These are phyloP conservation scores for Lactifluus echinatus DNA, from an alignment of 768 basidiomycete genomes.

Conservation along the genomic window DNA sequence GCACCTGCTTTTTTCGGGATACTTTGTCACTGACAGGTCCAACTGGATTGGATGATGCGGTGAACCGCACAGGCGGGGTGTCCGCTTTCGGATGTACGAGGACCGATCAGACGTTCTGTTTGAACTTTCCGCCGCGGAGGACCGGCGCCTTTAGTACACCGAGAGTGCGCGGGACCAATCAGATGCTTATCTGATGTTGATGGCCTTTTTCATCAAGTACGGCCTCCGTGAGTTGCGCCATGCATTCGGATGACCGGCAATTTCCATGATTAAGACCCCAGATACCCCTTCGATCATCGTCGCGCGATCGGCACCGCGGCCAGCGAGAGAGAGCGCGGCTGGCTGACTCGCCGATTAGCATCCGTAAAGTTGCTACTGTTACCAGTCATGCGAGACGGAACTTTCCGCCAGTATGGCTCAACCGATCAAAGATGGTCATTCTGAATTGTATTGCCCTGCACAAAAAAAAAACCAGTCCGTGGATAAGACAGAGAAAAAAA, in stretches of 20 bases:
- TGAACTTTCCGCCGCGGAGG: constrained; percentile 17
- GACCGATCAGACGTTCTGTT: constrained; percentile 22
- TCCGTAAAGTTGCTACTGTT: constrained; percentile 17
- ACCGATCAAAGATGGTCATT: constrained; percentile 11
- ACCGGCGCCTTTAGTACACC: constrained; percentile 12
- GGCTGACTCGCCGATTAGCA: constrained; percentile 15
- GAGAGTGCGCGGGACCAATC: constrained; percentile 17
- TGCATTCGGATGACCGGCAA: constrained; percentile 1
- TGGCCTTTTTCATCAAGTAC: constrained; percentile 14
- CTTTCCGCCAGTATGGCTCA: constrained; percentile 16
- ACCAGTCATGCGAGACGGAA: constrained; percentile 16
- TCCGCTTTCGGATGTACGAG: constrained; percentile 12
- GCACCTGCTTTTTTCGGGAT: constrained; percentile 6
- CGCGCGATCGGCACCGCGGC: constrained; percentile 19
- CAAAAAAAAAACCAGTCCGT: constrained; percentile 3
- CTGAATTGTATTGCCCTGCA: constrained; percentile 14
- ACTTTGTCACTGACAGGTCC: constrained; percentile 6
- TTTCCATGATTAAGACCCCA: constrained; percentile 11
- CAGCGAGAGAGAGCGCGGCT: constrained; percentile 11
- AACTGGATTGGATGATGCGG: not conserved
- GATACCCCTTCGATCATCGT: constrained; percentile 18
- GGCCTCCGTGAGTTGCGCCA: constrained; percentile 14
- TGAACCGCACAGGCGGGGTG: constrained; percentile 13
- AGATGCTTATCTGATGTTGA: constrained; percentile 19
- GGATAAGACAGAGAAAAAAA: constrained; percentile 6